Evolutionary conservation across 257 asterid species (phyloP), one percentile per base, ranked within the genome.

Genomic region (Solanum pimpinellifolium): DNA sequence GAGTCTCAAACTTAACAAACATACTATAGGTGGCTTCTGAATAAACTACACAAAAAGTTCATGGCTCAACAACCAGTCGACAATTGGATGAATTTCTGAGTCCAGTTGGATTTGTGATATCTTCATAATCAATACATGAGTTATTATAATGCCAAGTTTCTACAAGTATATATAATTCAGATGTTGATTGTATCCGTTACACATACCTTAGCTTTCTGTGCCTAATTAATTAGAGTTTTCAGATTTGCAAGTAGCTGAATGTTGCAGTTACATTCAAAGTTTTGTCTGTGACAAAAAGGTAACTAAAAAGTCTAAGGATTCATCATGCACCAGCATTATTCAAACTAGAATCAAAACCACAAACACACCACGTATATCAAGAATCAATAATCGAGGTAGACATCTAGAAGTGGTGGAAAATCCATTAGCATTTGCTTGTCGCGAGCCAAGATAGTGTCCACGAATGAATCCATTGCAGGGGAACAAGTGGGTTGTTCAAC

Each of bases 391-490:
- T 91, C 93, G 60, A 87, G 91, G 77, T 83, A 91, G 23, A 89
- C 98, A 86, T 89, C 92, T 62, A 92, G 90, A 88, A 94, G 80
- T 46, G 86, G 85, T 83, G 98, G 97, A 92, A 94, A 95, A 85
- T 90, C 95, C 84, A 90, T 90, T 84, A 90, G 88, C 95, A 94
- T 95, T 88, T 95, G 93, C 44, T 86, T 88, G 84, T 96, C 98
- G 83, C 90, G 93, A 83, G 98, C 98, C 93, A 96, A 87, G 73
- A 97, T 94, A 9, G 91, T 91, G 15, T 96, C 97, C 89, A 97
- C 98, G 59, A 97, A 95, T 5, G 95, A 94, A 87, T 92, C 96
- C 20, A 33, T 60, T 11, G 88, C 92, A 69, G 89, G 88, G 44
- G 90, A 83, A 7, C 92, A 81, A 35, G 75, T 75, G 56, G 87